Evolutionary conservation across 345 rosid species (phyloP).

Genomic region (Laguncularia racemosa): DNA sequence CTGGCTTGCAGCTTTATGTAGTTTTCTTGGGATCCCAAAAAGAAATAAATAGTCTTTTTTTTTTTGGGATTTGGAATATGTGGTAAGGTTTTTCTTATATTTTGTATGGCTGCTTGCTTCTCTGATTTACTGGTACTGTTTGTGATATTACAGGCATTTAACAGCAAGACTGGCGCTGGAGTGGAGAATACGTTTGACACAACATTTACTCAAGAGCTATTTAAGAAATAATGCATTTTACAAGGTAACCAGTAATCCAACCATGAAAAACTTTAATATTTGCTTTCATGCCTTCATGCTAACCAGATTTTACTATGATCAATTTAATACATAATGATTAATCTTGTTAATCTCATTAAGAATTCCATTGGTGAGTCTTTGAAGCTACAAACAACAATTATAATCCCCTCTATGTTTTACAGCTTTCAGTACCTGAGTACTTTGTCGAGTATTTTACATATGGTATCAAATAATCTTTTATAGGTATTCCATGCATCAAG

Average conservation of each 20-base stretch:
- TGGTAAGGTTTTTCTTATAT: neutral
- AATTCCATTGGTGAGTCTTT: no score
- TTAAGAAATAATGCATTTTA: slow-evolving; percentile 91
- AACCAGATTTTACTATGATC: neutral
- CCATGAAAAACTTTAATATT: no score
- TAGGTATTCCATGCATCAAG: slow-evolving; percentile 90
- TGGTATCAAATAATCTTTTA: slow-evolving; percentile 10
- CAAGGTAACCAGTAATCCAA: slow-evolving; percentile 40
- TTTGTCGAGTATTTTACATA: neutral
- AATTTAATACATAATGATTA: neutral
- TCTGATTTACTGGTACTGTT: neutral
- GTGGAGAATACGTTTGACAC: slow-evolving; percentile 93
- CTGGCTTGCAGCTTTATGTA: no score
- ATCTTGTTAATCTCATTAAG: no score
- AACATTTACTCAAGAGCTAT: slow-evolving; percentile 78
- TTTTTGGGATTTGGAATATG: no score
- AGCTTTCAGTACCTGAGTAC: no score
- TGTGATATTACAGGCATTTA: slow-evolving; percentile 55
- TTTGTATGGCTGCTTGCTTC: slow-evolving; percentile 1
- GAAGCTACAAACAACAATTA: no score
- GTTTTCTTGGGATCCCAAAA: no score
- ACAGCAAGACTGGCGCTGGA: slow-evolving; percentile 82
- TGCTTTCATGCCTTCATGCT: no score
- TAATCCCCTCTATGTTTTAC: no score
- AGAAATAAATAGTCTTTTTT: no score